A percentile compares a stretch with the other conserved stretches of the same genome.
These are phyloP conservation scores for Clarireedia paspali DNA, from an alignment of 2,329 filamentous ascomycete species.

Conservation along the genomic window DNA sequence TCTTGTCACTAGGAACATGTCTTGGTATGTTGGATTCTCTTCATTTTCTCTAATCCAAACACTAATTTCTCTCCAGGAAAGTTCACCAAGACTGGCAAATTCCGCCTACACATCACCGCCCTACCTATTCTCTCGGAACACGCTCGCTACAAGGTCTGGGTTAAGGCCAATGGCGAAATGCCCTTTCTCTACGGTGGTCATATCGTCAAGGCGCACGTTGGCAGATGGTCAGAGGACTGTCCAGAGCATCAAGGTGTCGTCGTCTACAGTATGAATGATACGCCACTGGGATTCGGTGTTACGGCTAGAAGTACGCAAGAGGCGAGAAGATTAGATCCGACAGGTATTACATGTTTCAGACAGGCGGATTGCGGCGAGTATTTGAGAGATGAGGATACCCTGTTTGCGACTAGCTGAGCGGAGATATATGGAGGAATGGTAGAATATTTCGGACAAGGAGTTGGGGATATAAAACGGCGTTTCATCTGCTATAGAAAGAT, in stretches of 20 bases:
- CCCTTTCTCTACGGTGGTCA: conserved; percentile 94
- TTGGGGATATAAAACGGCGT: conserved; percentile 5
- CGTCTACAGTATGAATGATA: conserved; percentile 87
- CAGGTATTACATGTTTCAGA: conserved; percentile 79
- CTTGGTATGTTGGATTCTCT: conserved; percentile 41
- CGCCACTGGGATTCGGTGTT: conserved; percentile 86
- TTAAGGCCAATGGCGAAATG: conserved; percentile 95
- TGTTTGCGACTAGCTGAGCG: conserved; percentile 43
- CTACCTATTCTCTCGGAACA: conserved; percentile 84
- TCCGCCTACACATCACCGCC: conserved; percentile 83
- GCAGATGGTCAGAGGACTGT: conserved; percentile 82
- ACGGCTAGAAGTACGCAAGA: conserved; percentile 84
- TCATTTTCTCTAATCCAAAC: not conserved
- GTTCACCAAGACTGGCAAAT: conserved; percentile 95
- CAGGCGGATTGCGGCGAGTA: conserved; percentile 96
- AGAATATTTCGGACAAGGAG: not conserved
- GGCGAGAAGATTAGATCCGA: conserved; percentile 78
- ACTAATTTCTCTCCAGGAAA: conserved; percentile 52
- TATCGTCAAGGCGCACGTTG: conserved; percentile 69
- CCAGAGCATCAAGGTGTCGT: conserved; percentile 90
- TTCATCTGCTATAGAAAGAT: not conserved
- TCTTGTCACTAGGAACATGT: conserved; percentile 84
- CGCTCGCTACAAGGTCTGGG: conserved; percentile 94
- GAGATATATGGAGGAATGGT: not conserved
- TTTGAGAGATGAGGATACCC: conserved; percentile 69